Evolutionary conservation across 805 yeast genomes (phyloP), one percentile per base, ranked within the genome.

Genomic region (Candida patagonica): DNA sequence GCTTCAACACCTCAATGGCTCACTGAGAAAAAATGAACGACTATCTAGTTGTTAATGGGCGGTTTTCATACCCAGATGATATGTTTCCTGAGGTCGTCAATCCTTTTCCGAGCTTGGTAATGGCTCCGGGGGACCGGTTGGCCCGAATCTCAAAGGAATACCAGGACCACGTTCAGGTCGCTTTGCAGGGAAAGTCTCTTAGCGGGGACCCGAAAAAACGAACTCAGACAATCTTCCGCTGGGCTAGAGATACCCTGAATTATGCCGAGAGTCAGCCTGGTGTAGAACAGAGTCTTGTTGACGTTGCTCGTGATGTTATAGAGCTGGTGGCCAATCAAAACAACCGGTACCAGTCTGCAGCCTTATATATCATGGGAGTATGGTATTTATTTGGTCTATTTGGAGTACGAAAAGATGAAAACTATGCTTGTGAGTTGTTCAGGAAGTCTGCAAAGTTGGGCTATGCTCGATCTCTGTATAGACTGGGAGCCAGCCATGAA

Each of bases 401-500:
- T 36, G 61, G 52, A 8, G 25, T 35, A n/a, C 25, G 35, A n/a
- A 35, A 30, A 12, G 51, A 57, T 37, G 25, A 23, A 4, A 22
- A 23, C 5, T 41, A 31, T 30, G 59, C 64, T 2, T 40, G 45
- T 19, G 54, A 52, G 4, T 42, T 45, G 35, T 60, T 52, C 40
- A 43, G 55, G 15, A 41, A 34, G n/a, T 60, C 68, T 2, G 57
- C 61, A 12, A 49, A 54, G 23, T 42, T 40, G 23, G 60, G 61
- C 23, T 52, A 48, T 32, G 40, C 53, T 25, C 51, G 68, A 12
- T 63, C 65, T 1, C 55, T 56, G 47, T 65, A 61, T 42, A 50
- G 65, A 4, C 44, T 64, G 21, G 69, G 62, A 2, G 45, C 53
- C 8, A 49, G 52, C 12, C 56, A 57, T 23, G 67, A 63, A 38